A percentile compares a stretch with the other conserved stretches of the same genome.
Conservation (phyloP, 179 eudicot genomes). For the Corrigiola litoralis region DNA sequence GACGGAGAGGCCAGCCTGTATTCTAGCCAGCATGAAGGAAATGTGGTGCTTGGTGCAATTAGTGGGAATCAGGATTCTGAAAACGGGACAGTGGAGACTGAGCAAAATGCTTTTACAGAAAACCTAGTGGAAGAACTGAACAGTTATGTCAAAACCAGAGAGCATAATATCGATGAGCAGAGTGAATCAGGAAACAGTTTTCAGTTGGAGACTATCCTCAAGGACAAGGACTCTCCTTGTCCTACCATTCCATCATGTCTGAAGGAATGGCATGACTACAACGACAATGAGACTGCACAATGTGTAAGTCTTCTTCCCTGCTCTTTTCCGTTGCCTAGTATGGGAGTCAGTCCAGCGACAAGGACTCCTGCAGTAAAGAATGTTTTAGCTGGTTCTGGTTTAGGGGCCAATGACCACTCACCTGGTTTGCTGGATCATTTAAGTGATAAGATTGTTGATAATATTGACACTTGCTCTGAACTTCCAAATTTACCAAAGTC, state of each 20-base stretch:
- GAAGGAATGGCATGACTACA: background rate
- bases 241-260: too few species aligned
- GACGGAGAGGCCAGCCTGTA: background rate
- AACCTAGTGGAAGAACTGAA: conserved; percentile 8
- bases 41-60: too few species aligned
- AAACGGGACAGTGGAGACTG: background rate
- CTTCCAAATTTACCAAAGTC: background rate
- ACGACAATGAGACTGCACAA: background rate
- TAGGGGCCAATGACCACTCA: background rate
- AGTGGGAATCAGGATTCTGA: background rate
- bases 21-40: too few species aligned
- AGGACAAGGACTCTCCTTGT: too few species aligned
- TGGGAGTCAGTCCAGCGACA: conserved; percentile 10
- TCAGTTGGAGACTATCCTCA: background rate
- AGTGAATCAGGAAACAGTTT: background rate
- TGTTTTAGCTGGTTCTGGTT: conserved; percentile 6
- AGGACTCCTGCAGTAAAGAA: conserved; percentile 33
- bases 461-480: background rate
- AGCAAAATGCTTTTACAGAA: background rate
- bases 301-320: background rate
- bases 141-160: background rate
- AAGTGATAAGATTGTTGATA: background rate
- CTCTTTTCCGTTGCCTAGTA: conserved; percentile 1
- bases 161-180: background rate
- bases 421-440: background rate